Evolutionary conservation across 805 yeast genomes (phyloP).

Genomic region (Lipomyces mesembrius): DNA sequence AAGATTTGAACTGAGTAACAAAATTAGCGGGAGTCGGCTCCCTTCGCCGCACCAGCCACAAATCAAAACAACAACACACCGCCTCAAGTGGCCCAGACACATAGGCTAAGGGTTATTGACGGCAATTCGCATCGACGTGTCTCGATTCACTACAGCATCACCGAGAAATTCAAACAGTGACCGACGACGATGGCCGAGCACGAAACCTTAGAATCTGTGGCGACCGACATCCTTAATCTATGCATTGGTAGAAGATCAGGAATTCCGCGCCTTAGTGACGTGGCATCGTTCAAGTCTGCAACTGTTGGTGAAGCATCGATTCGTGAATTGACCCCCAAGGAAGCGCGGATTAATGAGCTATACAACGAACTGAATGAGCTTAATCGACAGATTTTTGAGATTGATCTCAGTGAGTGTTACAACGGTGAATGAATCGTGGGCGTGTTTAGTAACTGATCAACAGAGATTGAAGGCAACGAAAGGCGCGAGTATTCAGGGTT

Average conservation of each 20-base stretch:
- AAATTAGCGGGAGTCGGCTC: too few species aligned
- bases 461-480: slow-evolving; percentile 6
- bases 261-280: slow-evolving; percentile 1
- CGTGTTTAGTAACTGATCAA: not conserved
- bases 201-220: not conserved
- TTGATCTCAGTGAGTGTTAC: not conserved
- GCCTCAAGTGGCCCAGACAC: not conserved
- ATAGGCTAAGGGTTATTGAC: not conserved
- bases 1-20: not conserved
- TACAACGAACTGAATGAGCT: slow-evolving; percentile 3
- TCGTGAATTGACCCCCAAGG: not conserved
- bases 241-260: not conserved
- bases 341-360: not conserved
- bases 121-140: not conserved
- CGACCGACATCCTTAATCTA: not conserved
- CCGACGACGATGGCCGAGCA: not conserved
- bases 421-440: not conserved
- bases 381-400: not conserved
- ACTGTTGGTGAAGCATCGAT: not conserved
- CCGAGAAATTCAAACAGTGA: not conserved
- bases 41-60: too few species aligned
- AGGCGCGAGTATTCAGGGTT: not conserved
- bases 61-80: not conserved
- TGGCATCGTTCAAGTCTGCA: not conserved
- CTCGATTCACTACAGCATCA: not conserved